phyloP scores from a whole-genome alignment of 306 rosid species.

The Mimosa pudica region DNA sequence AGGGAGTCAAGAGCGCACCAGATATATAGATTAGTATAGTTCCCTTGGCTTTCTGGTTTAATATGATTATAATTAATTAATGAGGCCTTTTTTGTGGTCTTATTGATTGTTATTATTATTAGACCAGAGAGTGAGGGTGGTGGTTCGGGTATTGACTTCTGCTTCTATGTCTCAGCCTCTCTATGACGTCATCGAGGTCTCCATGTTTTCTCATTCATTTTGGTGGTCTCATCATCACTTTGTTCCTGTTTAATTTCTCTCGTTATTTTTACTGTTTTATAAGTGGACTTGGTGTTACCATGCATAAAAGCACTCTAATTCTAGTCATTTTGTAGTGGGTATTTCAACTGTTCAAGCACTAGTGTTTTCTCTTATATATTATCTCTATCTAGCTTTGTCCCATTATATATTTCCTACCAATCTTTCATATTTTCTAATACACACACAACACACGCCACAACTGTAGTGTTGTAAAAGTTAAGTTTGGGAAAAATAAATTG shows the following conservation, averaged over 20 bases:
- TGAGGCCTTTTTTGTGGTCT: constrained; percentile 26
- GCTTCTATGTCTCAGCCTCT: constrained; percentile 55
- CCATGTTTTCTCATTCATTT: neutral
- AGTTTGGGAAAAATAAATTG: no score
- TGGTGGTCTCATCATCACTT: neutral
- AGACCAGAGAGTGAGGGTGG: constrained; percentile 57
- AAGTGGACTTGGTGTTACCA: neutral
- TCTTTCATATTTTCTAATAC: neutral
- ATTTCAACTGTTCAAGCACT: neutral
- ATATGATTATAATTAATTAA: no score
- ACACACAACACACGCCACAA: no score
- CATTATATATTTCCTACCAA: neutral
- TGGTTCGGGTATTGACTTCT: constrained; percentile 99
- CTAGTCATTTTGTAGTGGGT: neutral
- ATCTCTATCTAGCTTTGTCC: neutral
- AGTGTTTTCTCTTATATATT: neutral
- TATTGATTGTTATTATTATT: no score
- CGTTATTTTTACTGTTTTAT: neutral
- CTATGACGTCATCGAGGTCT: constrained; percentile 27
- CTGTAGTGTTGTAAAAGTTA: no score
- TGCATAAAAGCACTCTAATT: neutral
- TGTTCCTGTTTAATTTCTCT: neutral
- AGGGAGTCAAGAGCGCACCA: constrained; percentile 99
- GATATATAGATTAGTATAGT: constrained; percentile 25
- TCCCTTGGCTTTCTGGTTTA: constrained; percentile 54